A percentile compares a stretch with the other conserved stretches of the same genome.
Evolutionary conservation across 2,329 filamentous ascomycete species (phyloP).

Genomic region (Basipetospora chlamydospora): DNA sequence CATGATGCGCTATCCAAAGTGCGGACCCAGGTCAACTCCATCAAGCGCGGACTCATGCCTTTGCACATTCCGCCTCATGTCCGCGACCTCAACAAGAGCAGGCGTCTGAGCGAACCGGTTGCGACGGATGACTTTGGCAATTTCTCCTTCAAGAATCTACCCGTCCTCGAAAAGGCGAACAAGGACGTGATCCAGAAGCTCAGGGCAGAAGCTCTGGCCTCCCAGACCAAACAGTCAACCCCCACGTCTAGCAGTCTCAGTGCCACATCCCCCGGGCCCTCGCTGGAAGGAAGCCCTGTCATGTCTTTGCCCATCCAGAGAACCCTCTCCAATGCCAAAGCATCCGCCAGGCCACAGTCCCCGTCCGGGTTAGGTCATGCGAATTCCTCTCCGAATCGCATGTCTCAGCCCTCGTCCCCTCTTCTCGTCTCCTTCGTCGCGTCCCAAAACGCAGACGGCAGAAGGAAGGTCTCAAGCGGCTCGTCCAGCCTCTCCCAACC

Average conservation of each 20-base stretch:
- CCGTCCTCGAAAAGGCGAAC: conserved; percentile 92
- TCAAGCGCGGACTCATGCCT: conserved; percentile 87
- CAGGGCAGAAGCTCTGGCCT: conserved; percentile 72
- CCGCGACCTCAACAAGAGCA: conserved; percentile 69
- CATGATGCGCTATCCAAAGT: conserved; percentile 90
- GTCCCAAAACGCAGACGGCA: conserved; percentile 59
- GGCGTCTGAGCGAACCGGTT: conserved; percentile 81
- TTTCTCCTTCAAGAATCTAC: conserved; percentile 94
- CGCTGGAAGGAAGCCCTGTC: conserved; percentile 73
- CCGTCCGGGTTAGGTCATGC: conserved; percentile 67
- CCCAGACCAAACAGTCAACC: conserved; percentile 38
- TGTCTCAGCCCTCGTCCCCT: conserved; percentile 54
- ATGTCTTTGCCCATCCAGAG: conserved; percentile 67
- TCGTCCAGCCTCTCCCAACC: conserved; percentile 74
- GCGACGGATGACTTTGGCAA: conserved; percentile 85
- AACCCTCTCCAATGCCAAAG: conserved; percentile 70
- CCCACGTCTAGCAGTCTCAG: conserved; percentile 28
- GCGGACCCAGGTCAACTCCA: conserved; percentile 67
- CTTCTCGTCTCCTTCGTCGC: conserved; percentile 95
- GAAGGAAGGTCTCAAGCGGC: conserved; percentile 84
- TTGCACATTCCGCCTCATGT: conserved; percentile 94
- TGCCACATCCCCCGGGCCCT: conserved; percentile 46
- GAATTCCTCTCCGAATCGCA: conserved; percentile 76
- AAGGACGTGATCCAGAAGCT: conserved; percentile 98
- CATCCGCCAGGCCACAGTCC: conserved; percentile 64